Base-by-base conservation (phyloP, 2,329 filamentous ascomycete species). In the Trichoderma pleuroti region DNA sequence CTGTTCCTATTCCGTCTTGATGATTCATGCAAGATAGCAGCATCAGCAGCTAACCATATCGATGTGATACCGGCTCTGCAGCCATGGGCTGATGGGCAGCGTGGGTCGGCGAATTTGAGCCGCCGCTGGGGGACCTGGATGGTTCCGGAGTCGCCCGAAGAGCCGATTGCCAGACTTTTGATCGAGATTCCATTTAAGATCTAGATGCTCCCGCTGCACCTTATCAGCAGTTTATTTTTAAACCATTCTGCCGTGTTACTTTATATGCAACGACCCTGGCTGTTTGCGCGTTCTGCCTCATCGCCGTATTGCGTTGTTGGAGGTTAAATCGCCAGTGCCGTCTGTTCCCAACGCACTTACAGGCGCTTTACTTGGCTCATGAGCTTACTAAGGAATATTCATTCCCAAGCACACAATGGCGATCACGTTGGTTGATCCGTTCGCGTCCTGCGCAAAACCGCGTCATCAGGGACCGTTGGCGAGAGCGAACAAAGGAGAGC, bases 121-220 rank as follows among this genome's bases (percentile, higher is more conserved):
- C 52, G 64, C 64, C 26, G 42, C 60, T 60, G 39, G 56, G 28
- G n/a, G 30, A 59, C 34, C 52, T 68, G 66, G 56, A 67, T 67
- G 64, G 66, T 61, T 68, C 66, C 66, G 66, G 60, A 60, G 34
- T 52, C 42, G 66, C 66, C 66, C 66, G 66, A 61, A 49, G 39
- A 28, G 66, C 39, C 56, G 14, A n/a, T 18, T 61, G 39, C 66
- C 46, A 49, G 56, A 52, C 7, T 8, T 8, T 34, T 34, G 30
- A 68, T 68, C 66, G 54, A 68, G 66, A 68, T 68, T 49, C 39
- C 49, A 52, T 60, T 61, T 61, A 52, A 68, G 66, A 68, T 68
- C 56, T 21, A 16, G n/a, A 49, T 32, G 42, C 54, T 61, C 66
- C 42, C 56, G 59, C 59, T 36, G 34, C 34, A 24, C 24, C 28